These are phyloP conservation scores for Phoenix roebelenii DNA, from an alignment of 176 grass and related monocot species.

Conservation along the genomic window DNA sequence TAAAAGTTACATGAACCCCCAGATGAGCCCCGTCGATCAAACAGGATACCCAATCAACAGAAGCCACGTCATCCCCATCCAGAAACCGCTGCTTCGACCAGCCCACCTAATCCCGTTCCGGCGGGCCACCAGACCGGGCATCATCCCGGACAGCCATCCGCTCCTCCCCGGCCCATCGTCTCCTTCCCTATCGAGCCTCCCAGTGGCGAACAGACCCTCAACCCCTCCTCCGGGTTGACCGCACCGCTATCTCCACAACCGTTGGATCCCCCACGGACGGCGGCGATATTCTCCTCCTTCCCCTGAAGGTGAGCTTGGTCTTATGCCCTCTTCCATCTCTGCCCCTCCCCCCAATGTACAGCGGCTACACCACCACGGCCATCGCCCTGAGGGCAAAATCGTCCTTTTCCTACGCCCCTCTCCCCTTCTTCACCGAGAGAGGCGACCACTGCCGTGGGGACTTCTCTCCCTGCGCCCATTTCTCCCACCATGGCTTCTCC, in stretches of 20 bases:
- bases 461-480: not conserved
- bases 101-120: too few relatives aligned
- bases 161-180: constrained; percentile 14
- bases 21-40: too few relatives aligned
- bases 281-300: not conserved
- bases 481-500: not conserved
- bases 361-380: constrained; percentile 1
- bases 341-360: constrained; percentile 8
- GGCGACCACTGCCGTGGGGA: not conserved
- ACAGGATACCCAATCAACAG: too few relatives aligned
- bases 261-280: constrained; percentile 9
- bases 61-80: too few relatives aligned
- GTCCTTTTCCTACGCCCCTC: constrained; percentile 1
- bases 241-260: constrained; percentile 29
- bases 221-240: constrained; percentile 35
- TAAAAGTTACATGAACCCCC: too few relatives aligned
- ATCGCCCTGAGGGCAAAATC: constrained; percentile 19
- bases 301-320: not conserved
- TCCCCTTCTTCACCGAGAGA: not conserved
- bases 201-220: constrained; percentile 5
- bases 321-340: not conserved
- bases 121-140: too few relatives aligned
- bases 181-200: constrained; percentile 8
- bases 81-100: too few relatives aligned
- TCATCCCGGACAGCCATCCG: not conserved